Evolutionary conservation across 108 stramenopile genomes (phyloP).

Genomic region (Nannochloropsis granulata): DNA sequence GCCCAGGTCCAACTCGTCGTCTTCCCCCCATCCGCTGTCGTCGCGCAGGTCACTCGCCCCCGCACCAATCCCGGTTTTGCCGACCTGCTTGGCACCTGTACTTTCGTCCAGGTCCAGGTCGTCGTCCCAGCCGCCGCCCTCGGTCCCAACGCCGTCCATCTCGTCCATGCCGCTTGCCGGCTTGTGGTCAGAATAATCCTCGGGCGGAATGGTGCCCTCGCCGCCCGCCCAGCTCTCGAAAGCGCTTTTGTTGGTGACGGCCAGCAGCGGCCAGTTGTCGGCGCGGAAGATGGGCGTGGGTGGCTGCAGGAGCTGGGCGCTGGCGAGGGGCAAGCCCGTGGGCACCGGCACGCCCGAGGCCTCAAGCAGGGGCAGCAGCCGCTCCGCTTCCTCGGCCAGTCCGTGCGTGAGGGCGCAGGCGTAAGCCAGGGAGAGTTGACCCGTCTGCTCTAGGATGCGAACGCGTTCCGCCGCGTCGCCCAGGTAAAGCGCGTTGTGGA

Average conservation of each 20-base stretch:
- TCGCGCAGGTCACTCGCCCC: constrained; percentile 1
- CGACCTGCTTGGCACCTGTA: not conserved
- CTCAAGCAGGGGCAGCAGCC: constrained; percentile 72
- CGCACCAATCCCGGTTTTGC: not conserved
- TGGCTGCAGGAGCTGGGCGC: constrained; percentile 54
- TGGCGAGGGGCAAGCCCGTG: not conserved
- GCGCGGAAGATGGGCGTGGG: constrained; percentile 81
- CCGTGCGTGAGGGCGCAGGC: constrained; percentile 76
- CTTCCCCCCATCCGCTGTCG: constrained; percentile 27
- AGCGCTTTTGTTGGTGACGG: not conserved
- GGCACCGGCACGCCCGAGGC: constrained; percentile 23
- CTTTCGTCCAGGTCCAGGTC: constrained; percentile 46
- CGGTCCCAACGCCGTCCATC: not conserved
- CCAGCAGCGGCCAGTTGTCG: constrained; percentile 85
- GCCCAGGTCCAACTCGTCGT: constrained; percentile 42
- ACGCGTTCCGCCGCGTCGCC: constrained; percentile 86
- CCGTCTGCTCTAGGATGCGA: constrained; percentile 73
- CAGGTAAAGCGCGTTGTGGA: constrained; percentile 88
- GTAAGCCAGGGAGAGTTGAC: constrained; percentile 83
- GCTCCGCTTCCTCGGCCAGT: constrained; percentile 69
- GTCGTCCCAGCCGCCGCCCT: constrained; percentile 38
- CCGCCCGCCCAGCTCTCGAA: not conserved
- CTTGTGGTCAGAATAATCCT: not conserved
- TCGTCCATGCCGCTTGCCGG: not conserved
- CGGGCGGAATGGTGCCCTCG: not conserved